Conservation (phyloP, 305 asterid genomes). For the Fraxinus latifolia region DNA sequence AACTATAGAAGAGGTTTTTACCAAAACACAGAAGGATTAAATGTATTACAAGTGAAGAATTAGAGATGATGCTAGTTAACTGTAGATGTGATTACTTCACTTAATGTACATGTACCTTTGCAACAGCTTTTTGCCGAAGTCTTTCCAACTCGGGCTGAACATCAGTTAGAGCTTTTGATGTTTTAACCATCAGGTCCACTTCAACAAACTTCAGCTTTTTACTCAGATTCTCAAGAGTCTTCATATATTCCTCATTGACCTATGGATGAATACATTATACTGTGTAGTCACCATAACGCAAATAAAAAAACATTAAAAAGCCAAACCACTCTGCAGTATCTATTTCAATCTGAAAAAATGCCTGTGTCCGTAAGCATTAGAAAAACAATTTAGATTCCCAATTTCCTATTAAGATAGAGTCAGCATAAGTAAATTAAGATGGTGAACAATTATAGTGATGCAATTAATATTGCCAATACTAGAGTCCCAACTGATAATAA, state of each 20-base stretch:
- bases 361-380: constrained; percentile 2
- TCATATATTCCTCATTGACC: constrained; percentile 95
- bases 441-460: constrained; percentile 13
- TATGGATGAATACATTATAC: constrained; percentile 33
- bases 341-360: constrained; percentile 27
- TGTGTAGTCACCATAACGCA: constrained; percentile 15
- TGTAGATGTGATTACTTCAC: constrained; percentile 19
- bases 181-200: constrained; percentile 69
- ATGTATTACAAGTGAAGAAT: constrained; percentile 1
- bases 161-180: constrained; percentile 82
- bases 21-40: neutral
- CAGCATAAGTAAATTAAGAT: constrained; percentile 13
- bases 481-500: constrained; percentile 3
- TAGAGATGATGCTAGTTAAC: constrained; percentile 6
- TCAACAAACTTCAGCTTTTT: constrained; percentile 82
- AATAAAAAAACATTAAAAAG: constrained; percentile 9
- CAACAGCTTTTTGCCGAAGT: constrained; percentile 95
- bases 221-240: constrained; percentile 81
- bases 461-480: constrained; percentile 1
- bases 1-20: neutral
- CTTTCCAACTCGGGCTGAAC: constrained; percentile 93
- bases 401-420: constrained; percentile 6
- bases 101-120: constrained; percentile 57
- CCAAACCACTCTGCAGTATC: constrained; percentile 16
- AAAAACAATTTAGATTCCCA: neutral